Conservation (phyloP, 2,329 filamentous ascomycete genomes). For the Colletotrichum cereale region DNA sequence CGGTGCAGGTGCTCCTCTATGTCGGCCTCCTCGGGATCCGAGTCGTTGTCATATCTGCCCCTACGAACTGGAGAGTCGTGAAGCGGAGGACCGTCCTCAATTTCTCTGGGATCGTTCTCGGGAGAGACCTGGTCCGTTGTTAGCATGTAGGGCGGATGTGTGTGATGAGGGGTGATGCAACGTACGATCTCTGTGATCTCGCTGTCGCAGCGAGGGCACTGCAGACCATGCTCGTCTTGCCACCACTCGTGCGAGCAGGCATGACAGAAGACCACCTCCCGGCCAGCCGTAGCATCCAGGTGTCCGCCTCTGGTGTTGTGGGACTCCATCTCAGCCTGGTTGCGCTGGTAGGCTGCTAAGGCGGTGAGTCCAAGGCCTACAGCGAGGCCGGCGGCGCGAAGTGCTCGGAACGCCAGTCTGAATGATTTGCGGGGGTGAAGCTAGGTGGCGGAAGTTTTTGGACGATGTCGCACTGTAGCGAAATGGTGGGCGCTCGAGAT, state of each 20-base stretch:
- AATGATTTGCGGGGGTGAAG: constrained; percentile 41
- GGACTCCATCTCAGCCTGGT: constrained; percentile 58
- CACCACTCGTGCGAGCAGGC: constrained; percentile 86
- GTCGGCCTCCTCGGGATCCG: constrained; percentile 71
- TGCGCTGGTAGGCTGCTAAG: constrained; percentile 65
- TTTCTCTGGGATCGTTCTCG: constrained; percentile 72
- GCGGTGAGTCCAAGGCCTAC: constrained; percentile 71
- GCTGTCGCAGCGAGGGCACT: constrained; percentile 81
- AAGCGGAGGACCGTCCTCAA: constrained; percentile 45
- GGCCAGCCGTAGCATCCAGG: constrained; percentile 63
- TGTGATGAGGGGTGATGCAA: constrained; percentile 41
- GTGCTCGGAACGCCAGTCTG: constrained; percentile 68
- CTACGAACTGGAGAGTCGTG: constrained; percentile 40
- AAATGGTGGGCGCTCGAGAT: not conserved
- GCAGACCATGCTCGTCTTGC: constrained; percentile 73
- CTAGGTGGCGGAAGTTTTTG: constrained; percentile 3
- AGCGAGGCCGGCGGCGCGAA: constrained; percentile 67
- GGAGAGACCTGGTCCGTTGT: constrained; percentile 60
- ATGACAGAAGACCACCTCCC: constrained; percentile 90
- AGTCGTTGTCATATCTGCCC: constrained; percentile 54
- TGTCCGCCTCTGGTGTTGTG: constrained; percentile 48
- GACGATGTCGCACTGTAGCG: not conserved
- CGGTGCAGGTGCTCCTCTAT: constrained; percentile 64
- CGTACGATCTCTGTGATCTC: constrained; percentile 90
- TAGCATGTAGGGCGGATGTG: constrained; percentile 26